These are phyloP conservation scores for Zygosaccharomyces lentus DNA, from an alignment of 805 yeast species.

Conservation along the genomic window DNA sequence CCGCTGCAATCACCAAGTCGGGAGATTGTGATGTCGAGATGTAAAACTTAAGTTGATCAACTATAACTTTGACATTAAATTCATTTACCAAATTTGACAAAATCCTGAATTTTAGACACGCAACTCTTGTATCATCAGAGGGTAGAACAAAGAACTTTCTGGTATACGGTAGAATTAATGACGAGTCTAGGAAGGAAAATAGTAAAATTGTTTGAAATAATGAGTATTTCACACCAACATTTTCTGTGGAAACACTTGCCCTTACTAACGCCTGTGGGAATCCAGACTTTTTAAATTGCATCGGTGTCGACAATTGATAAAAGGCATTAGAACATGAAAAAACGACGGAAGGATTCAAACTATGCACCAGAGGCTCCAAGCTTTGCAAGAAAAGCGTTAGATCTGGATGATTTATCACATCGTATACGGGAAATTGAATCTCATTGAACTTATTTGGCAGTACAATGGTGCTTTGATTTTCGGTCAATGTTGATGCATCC, in stretches of 20 bases:
- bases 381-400: constrained; percentile 49
- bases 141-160: constrained; percentile 55
- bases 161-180: constrained; percentile 36
- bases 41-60: constrained; percentile 62
- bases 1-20: constrained; percentile 42
- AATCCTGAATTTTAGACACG: constrained; percentile 56
- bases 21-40: constrained; percentile 34
- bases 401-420: constrained; percentile 51
- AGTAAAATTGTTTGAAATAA: constrained; percentile 47
- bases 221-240: constrained; percentile 33
- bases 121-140: constrained; percentile 42
- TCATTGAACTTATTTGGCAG: constrained; percentile 44
- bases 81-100: constrained; percentile 55
- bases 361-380: constrained; percentile 43
- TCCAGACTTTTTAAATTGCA: constrained; percentile 43
- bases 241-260: constrained; percentile 35
- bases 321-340: constrained; percentile 56
- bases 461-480: constrained; percentile 22
- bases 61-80: constrained; percentile 46
- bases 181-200: constrained; percentile 33
- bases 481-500: constrained; percentile 32
- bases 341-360: constrained; percentile 56
- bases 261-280: constrained; percentile 51
- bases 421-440: constrained; percentile 39
- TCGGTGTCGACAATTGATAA: constrained; percentile 55